Base-by-base conservation (phyloP, 805 yeast genomes). In the Candida michaelii region DNA sequence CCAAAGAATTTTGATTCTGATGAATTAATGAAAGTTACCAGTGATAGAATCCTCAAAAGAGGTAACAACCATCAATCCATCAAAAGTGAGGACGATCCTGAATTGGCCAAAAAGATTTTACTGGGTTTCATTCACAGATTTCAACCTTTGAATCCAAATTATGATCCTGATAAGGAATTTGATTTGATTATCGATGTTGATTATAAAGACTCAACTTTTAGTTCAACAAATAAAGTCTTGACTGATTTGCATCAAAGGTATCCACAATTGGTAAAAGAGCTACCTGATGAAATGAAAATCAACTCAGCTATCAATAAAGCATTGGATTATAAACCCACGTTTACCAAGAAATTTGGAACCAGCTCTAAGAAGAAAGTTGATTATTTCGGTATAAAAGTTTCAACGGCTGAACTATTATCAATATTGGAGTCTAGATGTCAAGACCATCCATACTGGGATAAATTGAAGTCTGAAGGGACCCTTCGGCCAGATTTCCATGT, bases 51-150 rank as follows among this genome's bases (percentile, higher is more conserved):
- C 0, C 37, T 70, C 5, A 55, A 57, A 2, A 74, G 99, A 52
- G 97, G 97, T 2, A 89, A 89, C 55, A 83, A 86, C 49, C 99
- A 93, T 59, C 96, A 86, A 59, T 80, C 90, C 1, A 86, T 93
- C 29, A 80, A 83, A 49, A 72, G 69, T 4, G 59, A 55, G 0
- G 71, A 75, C 42, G 80, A 82, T 8, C 67, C 68, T 4, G 60
- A 62, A 13, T 68, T 73, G 39, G 81, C 86, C 0, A 62, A 69
- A 25, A 74, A 71, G 15, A 83, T 93, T 24, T 80, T 91, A 87
- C 66, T 67, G 23, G 89, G 90, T 0, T 90, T 91, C 54, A 67
- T 86, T 36, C 69, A 70, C 4, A 66, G 93, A 43, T 87, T 83
- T 53, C 86, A 88, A 55, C 77, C 80, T 0, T 72, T 87, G 2